Conservation (phyloP, 192 early-diverging fungal species). For the Funneliformis geosporum region DNA sequence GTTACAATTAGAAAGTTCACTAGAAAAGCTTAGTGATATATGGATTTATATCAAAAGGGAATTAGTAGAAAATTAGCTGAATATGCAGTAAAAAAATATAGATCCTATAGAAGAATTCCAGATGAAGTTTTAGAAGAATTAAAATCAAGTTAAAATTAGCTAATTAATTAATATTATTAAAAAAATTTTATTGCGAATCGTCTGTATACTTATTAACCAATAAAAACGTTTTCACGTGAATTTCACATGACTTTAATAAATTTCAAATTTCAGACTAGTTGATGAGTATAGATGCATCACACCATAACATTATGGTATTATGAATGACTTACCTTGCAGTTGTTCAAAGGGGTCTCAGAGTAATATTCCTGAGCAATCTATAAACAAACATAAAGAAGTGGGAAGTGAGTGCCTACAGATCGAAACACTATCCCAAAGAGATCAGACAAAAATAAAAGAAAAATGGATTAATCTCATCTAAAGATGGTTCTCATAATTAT, state of each 20-base stretch:
- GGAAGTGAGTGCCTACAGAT: too few species aligned
- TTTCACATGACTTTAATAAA: not conserved
- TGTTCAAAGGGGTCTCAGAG: too few species aligned
- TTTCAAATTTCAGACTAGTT: conserved; percentile 1
- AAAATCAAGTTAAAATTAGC: not conserved
- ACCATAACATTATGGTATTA: too few species aligned
- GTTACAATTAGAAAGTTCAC: conserved; percentile 8
- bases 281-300: conserved; percentile 5
- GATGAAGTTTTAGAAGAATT: conserved; percentile 14
- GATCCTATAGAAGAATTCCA: conserved; percentile 21
- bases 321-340: too few species aligned
- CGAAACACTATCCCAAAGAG: too few species aligned
- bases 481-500: too few species aligned
- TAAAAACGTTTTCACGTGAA: conserved; percentile 1
- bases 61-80: conserved; percentile 19
- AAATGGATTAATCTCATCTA: too few species aligned
- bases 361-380: too few species aligned
- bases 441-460: too few species aligned
- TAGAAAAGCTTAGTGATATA: not conserved
- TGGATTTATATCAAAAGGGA: conserved; percentile 10
- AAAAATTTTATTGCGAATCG: too few species aligned
- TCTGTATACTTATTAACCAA: not conserved
- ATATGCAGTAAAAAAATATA: conserved; percentile 31
- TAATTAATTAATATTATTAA: too few species aligned
- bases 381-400: too few species aligned